Conservation (phyloP, 495 filamentous ascomycete genomes). For the Penicillium subrubescens region DNA sequence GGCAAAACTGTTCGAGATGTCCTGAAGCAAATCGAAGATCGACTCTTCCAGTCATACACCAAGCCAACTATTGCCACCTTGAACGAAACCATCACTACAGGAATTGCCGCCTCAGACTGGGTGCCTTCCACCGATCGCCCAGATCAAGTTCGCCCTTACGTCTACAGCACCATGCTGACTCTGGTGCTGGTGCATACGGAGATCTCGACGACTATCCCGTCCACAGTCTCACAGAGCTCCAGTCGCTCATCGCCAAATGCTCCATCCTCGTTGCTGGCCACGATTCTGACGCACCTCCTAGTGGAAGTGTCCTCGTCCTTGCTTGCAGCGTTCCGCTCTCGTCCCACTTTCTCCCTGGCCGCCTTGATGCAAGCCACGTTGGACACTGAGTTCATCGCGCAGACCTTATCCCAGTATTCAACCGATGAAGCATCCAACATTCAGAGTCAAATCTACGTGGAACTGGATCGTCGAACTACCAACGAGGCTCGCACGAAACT, state of each 20-base stretch:
- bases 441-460: conserved; percentile 86
- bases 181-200: conserved; percentile 92
- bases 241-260: conserved; percentile 45
- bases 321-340: conserved; percentile 67
- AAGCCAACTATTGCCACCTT: conserved; percentile 66
- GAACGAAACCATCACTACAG: conserved; percentile 64
- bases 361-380: conserved; percentile 94
- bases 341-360: conserved; percentile 69
- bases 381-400: conserved; percentile 94
- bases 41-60: conserved; percentile 89
- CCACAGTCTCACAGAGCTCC: conserved; percentile 32
- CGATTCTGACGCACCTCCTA: conserved; percentile 78
- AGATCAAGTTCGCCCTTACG: conserved; percentile 77
- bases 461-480: conserved; percentile 83
- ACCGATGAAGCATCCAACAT: conserved; percentile 76
- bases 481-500: conserved; percentile 76
- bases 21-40: conserved; percentile 81
- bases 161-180: conserved; percentile 79
- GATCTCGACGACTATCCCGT: conserved; percentile 73
- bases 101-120: conserved; percentile 73
- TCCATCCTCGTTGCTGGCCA: conserved; percentile 60
- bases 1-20: conserved; percentile 86
- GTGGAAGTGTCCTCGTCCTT: conserved; percentile 73
- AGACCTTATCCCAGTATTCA: conserved; percentile 85
- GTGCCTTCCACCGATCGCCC: conserved; percentile 64